These are phyloP conservation scores for Knufia fluminis DNA, from an alignment of 2,329 filamentous ascomycete species.

Conservation along the genomic window DNA sequence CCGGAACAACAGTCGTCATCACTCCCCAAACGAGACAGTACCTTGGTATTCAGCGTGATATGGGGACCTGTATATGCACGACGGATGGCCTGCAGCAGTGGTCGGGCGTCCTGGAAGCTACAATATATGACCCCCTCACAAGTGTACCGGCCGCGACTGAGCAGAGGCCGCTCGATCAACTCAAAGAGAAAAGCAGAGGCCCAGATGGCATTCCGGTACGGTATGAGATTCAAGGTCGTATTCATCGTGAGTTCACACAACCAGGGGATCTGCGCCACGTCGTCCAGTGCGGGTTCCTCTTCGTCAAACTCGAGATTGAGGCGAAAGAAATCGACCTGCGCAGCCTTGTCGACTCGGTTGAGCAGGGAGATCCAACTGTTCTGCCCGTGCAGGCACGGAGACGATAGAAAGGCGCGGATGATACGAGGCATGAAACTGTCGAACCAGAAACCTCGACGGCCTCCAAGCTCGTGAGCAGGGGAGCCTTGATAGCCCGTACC, in stretches of 20 bases:
- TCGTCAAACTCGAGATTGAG: slow-evolving; percentile 13
- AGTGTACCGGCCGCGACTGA: slow-evolving; percentile 11
- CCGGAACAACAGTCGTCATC: slow-evolving; percentile 14
- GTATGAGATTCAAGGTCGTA: slow-evolving; percentile 13
- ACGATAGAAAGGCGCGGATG: slow-evolving; percentile 18
- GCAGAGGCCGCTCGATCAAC: slow-evolving; percentile 13
- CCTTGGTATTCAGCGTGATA: slow-evolving; percentile 7
- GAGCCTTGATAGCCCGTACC: slow-evolving; percentile 14
- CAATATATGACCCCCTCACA: slow-evolving; percentile 22
- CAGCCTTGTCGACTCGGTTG: slow-evolving; percentile 7
- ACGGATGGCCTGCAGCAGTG: slow-evolving; percentile 11
- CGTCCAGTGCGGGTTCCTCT: slow-evolving; percentile 11
- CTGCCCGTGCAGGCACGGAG: slow-evolving; percentile 20
- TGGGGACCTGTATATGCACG: slow-evolving; percentile 11
- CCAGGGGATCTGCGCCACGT: slow-evolving; percentile 7
- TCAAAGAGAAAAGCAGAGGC: slow-evolving; percentile 21
- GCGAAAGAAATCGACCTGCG: slow-evolving; percentile 8
- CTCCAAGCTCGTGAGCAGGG: slow-evolving; percentile 1
- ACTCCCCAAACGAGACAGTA: slow-evolving; percentile 8
- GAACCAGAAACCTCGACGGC: slow-evolving; percentile 4
- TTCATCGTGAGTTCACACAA: neutral
- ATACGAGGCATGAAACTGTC: slow-evolving; percentile 14
- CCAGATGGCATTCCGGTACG: slow-evolving; percentile 15
- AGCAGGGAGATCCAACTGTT: slow-evolving; percentile 8
- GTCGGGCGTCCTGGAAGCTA: slow-evolving; percentile 9